phyloP scores from a whole-genome alignment of 345 rosid species.

The Eucalyptus fibrosa region DNA sequence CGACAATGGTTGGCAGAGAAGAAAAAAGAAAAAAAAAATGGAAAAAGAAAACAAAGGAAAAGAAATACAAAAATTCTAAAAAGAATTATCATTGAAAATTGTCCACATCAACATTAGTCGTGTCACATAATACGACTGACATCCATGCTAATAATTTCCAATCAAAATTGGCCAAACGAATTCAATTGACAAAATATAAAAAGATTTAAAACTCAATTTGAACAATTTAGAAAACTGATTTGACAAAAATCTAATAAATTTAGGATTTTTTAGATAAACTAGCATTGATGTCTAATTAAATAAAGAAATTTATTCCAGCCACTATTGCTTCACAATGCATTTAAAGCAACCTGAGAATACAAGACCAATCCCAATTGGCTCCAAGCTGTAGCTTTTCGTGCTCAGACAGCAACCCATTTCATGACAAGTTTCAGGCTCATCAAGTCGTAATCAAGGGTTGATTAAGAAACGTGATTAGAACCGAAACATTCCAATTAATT shows the following conservation, averaged over 20 bases:
- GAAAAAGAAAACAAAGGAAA: too few relatives aligned
- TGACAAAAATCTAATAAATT: too few relatives aligned
- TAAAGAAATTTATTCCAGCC: neutral
- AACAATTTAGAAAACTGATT: too few relatives aligned
- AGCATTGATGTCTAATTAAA: too few relatives aligned
- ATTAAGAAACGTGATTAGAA: neutral
- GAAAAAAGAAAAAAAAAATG: accelerated
- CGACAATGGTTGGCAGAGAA: accelerated
- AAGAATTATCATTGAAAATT: too few relatives aligned
- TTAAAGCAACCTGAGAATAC: neutral
- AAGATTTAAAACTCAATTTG: too few relatives aligned
- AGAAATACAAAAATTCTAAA: too few relatives aligned
- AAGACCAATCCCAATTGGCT: neutral
- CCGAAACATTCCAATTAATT: neutral
- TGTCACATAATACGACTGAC: too few relatives aligned
- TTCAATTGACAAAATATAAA: too few relatives aligned
- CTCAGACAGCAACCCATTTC: neutral
- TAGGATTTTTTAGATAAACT: too few relatives aligned
- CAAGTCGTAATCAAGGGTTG: neutral
- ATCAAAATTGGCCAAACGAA: too few relatives aligned
- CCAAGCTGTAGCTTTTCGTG: neutral
- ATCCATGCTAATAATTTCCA: too few relatives aligned
- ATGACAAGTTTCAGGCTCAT: neutral
- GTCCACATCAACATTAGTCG: accelerated
- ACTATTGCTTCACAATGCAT: neutral